phyloP scores from a whole-genome alignment of 495 filamentous ascomycete genomes.

The Tirmania nivea region DNA sequence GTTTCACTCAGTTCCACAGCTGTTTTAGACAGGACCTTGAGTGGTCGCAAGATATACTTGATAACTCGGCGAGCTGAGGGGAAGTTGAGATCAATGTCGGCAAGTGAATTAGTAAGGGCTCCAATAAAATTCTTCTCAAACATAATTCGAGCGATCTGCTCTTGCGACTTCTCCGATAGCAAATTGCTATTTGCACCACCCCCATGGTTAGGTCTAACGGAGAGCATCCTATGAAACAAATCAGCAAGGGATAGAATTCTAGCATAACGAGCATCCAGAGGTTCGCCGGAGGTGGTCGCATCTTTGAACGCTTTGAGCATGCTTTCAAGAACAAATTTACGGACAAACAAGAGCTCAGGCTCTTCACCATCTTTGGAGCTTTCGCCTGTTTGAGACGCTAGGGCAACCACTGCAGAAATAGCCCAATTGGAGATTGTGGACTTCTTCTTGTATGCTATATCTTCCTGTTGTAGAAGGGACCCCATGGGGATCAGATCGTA shows the following conservation, averaged over 20 bases:
- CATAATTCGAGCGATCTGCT: slow-evolving; percentile 79
- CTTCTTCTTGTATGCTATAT: slow-evolving; percentile 59
- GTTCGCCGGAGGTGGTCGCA: slow-evolving; percentile 52
- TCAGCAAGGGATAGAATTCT: slow-evolving; percentile 69
- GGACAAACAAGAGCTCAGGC: slow-evolving; percentile 71
- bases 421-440: slow-evolving; percentile 64
- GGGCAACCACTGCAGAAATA: slow-evolving; percentile 58
- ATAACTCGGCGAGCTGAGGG: slow-evolving; percentile 79
- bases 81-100: slow-evolving; percentile 89
- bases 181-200: slow-evolving; percentile 20
- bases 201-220: slow-evolving; percentile 42
- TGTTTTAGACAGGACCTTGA: slow-evolving; percentile 71
- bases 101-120: slow-evolving; percentile 71
- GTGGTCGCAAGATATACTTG: slow-evolving; percentile 81
- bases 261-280: slow-evolving; percentile 70
- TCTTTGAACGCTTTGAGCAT: slow-evolving; percentile 82
- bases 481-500: slow-evolving; percentile 63
- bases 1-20: slow-evolving; percentile 61
- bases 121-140: slow-evolving; percentile 91
- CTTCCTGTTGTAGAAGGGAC: slow-evolving; percentile 52
- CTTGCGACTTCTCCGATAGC: slow-evolving; percentile 27
- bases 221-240: slow-evolving; percentile 79
- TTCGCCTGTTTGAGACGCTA: slow-evolving; percentile 76
- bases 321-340: slow-evolving; percentile 85
- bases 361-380: slow-evolving; percentile 51